These are phyloP conservation scores for Leccinum griseonigrum DNA, from an alignment of 1,284 basidiomycete genomes.

Conservation along the genomic window DNA sequence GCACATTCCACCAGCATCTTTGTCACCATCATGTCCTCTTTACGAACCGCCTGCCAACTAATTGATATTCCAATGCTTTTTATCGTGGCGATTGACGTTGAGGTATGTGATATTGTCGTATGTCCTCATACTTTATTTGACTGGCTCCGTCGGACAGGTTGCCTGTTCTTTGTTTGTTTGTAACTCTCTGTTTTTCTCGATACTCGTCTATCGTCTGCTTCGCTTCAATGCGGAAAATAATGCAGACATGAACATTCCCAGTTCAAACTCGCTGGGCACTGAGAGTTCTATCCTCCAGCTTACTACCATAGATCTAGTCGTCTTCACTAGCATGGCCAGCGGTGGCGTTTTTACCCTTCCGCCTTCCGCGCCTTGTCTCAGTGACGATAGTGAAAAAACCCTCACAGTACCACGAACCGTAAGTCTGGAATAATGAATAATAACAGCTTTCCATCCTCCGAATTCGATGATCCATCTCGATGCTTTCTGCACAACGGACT, in stretches of 20 bases:
- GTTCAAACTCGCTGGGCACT: not conserved
- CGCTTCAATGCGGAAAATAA: not conserved
- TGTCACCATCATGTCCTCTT: conserved; percentile 12
- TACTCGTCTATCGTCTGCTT: conserved; percentile 15
- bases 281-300: conserved; percentile 4
- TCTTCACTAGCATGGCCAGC: not conserved
- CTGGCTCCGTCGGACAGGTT: conserved; percentile 9
- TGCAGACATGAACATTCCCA: not conserved
- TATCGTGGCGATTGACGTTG: conserved; percentile 11
- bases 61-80: conserved; percentile 1
- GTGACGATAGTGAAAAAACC: not conserved
- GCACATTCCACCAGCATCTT: conserved; percentile 18
- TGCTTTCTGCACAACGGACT: too few species aligned
- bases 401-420: not conserved
- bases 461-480: not conserved
- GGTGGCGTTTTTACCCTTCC: not conserved
- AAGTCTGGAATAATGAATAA: not conserved
- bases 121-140: conserved; percentile 2
- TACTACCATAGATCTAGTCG: conserved; percentile 19
- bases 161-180: conserved; percentile 24
- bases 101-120: conserved; percentile 14
- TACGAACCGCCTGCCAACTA: conserved; percentile 18
- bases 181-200: conserved; percentile 22
- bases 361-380: not conserved
- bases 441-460: not conserved